Evolutionary conservation across 352 stramenopile genomes (phyloP).

Genomic region (Pythium dissimile): DNA sequence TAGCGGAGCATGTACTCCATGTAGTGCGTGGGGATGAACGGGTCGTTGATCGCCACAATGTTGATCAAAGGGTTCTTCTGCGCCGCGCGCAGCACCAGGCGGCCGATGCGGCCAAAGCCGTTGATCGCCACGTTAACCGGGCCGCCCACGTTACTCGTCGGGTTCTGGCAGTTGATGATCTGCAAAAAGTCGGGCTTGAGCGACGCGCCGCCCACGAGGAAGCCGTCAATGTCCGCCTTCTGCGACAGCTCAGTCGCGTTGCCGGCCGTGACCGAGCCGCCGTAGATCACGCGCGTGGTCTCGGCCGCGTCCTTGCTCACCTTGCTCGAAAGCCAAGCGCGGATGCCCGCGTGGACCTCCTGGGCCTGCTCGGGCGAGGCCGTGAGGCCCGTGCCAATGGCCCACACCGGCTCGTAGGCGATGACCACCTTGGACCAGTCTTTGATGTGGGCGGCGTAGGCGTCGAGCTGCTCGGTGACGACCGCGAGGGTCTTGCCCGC

Average conservation of each 20-base stretch:
- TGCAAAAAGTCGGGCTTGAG: slow-evolving; percentile 96
- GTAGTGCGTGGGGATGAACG: slow-evolving; percentile 96
- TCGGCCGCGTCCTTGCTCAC: slow-evolving; percentile 90
- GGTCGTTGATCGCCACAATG: slow-evolving; percentile 94
- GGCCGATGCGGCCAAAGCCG: slow-evolving; percentile 98
- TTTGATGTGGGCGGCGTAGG: slow-evolving; percentile 82
- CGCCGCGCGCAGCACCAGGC: slow-evolving; percentile 94
- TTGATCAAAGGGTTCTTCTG: slow-evolving; percentile 86
- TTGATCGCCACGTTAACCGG: slow-evolving; percentile 97
- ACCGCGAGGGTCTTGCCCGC: slow-evolving; percentile 91
- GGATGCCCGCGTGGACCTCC: slow-evolving; percentile 96
- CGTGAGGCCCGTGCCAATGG: slow-evolving; percentile 97
- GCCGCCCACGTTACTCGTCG: slow-evolving; percentile 44
- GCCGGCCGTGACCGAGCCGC: slow-evolving; percentile 91
- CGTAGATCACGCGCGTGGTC: slow-evolving; percentile 96
- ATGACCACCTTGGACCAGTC: slow-evolving; percentile 96
- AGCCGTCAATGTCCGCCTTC: slow-evolving; percentile 97
- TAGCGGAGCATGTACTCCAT: slow-evolving; percentile 95
- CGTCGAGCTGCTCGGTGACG: slow-evolving; percentile 92
- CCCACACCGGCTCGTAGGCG: slow-evolving; percentile 97
- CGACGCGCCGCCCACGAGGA: slow-evolving; percentile 96
- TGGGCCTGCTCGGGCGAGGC: slow-evolving; percentile 98
- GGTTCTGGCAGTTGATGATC: slow-evolving; percentile 94
- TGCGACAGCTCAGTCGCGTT: slow-evolving; percentile 93
- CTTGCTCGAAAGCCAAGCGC: slow-evolving; percentile 91